Conservation (phyloP, 2,329 filamentous ascomycete species). For the Gaeumannomyces tritici region DNA sequence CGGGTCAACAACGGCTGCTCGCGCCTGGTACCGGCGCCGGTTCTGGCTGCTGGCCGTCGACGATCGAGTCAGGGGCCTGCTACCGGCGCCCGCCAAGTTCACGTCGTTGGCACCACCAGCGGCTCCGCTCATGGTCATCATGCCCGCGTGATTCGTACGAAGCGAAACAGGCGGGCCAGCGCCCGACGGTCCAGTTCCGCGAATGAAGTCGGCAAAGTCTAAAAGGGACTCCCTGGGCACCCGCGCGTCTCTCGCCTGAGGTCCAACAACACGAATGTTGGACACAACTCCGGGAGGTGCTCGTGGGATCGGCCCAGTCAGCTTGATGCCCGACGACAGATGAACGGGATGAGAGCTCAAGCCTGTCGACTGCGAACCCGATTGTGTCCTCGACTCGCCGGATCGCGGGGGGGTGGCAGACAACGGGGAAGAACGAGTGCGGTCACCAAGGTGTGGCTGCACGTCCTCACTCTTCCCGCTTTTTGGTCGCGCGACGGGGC, state of each 20-base stretch:
- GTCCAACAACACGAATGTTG: conserved; percentile 19
- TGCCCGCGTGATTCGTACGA: conserved; percentile 7
- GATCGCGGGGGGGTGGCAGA: conserved; percentile 24
- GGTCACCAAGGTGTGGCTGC: conserved; percentile 20
- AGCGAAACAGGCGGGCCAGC: conserved; percentile 19
- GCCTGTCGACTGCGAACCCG: conserved; percentile 23
- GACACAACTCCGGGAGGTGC: conserved; percentile 21
- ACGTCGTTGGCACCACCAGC: conserved; percentile 11
- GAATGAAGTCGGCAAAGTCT: conserved; percentile 85
- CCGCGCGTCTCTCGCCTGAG: conserved; percentile 61
- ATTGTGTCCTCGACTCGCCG: conserved; percentile 23
- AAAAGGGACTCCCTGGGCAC: conserved; percentile 60
- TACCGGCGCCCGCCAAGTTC: conserved; percentile 3
- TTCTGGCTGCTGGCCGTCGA: conserved; percentile 21
- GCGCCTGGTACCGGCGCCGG: conserved; percentile 55
- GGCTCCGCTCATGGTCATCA: conserved; percentile 10
- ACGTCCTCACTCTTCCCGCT: conserved; percentile 37
- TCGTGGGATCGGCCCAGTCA: conserved; percentile 18
- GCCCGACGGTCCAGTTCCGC: conserved; percentile 66
- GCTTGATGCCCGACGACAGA: conserved; percentile 13
- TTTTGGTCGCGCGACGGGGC: conserved; percentile 30
- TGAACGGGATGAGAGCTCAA: conserved; percentile 24
- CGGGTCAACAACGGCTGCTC: conserved; percentile 55
- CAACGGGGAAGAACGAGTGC: conserved; percentile 38
- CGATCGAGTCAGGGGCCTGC: conserved; percentile 21